Conservation (phyloP, 805 yeast species). For the Myxozyma kluyveri region DNA sequence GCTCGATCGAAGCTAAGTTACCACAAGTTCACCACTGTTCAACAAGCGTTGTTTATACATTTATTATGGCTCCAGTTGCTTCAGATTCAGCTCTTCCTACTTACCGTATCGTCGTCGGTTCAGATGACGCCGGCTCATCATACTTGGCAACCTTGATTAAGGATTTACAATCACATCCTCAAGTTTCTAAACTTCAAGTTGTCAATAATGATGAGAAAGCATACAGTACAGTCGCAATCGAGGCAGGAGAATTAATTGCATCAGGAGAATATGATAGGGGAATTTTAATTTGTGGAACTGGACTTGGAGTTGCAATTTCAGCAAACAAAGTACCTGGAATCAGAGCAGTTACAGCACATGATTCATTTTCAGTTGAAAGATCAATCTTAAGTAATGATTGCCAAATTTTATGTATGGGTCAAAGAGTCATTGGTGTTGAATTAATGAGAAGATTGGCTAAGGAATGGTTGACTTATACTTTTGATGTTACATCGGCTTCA, state of each 20-base stretch:
- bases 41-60: too few species aligned
- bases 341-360: slow-evolving; percentile 51
- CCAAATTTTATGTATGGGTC: slow-evolving; percentile 50
- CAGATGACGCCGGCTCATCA: slow-evolving; percentile 21
- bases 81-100: too few species aligned
- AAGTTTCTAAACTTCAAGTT: slow-evolving; percentile 15
- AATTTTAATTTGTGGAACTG: slow-evolving; percentile 49
- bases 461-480: slow-evolving; percentile 47
- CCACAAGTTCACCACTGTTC: too few species aligned
- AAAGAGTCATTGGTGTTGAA: slow-evolving; percentile 47
- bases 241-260: slow-evolving; percentile 44
- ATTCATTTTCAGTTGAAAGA: slow-evolving; percentile 48
- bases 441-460: slow-evolving; percentile 45
- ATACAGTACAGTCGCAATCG: slow-evolving; percentile 47
- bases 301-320: slow-evolving; percentile 49
- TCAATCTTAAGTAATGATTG: slow-evolving; percentile 46
- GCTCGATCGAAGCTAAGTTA: too few species aligned
- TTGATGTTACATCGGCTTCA: slow-evolving; percentile 43
- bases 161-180: slow-evolving; percentile 18
- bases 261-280: slow-evolving; percentile 47
- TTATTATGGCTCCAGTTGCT: too few species aligned
- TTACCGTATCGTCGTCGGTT: slow-evolving; percentile 20
- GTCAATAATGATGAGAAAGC: slow-evolving; percentile 12
- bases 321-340: slow-evolving; percentile 50
- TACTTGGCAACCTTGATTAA: slow-evolving; percentile 15